Conservation (phyloP, 1,284 basidiomycete species). For the Athelia sp. region DNA sequence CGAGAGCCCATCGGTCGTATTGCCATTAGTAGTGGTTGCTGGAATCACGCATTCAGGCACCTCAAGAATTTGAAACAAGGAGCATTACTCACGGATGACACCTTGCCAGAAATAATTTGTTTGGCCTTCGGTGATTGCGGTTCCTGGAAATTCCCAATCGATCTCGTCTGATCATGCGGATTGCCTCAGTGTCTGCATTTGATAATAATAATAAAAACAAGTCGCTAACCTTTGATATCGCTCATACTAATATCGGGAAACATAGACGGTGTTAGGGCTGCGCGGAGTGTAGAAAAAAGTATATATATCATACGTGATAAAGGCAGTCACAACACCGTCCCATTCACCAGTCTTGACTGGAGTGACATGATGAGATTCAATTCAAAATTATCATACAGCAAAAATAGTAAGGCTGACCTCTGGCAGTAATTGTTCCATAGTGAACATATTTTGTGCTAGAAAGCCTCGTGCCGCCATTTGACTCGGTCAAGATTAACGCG, state of each 20-base stretch:
- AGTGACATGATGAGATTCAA: not conserved
- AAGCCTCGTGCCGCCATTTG: slow-evolving; percentile 69
- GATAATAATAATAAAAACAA: too few species aligned
- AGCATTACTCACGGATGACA: slow-evolving; percentile 51
- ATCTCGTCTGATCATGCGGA: too few species aligned
- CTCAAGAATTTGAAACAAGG: not conserved
- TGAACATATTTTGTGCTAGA: slow-evolving; percentile 79
- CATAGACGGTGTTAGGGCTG: too few species aligned
- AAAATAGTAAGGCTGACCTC: slow-evolving; percentile 35
- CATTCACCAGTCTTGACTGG: slow-evolving; percentile 67
- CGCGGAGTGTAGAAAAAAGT: too few species aligned
- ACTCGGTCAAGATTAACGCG: slow-evolving; percentile 58
- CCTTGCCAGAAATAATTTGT: slow-evolving; percentile 81
- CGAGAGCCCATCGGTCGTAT: slow-evolving; percentile 37
- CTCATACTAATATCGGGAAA: slow-evolving; percentile 39
- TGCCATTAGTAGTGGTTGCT: slow-evolving; percentile 42
- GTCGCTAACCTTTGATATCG: slow-evolving; percentile 30
- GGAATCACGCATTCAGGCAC: slow-evolving; percentile 9
- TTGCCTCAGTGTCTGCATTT: too few species aligned
- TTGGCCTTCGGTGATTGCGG: slow-evolving; percentile 55
- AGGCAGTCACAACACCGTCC: slow-evolving; percentile 76
- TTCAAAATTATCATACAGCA: not conserved
- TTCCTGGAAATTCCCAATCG: slow-evolving; percentile 46
- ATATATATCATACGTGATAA: slow-evolving; percentile 46
- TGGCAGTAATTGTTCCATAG: slow-evolving; percentile 74